phyloP scores from a whole-genome alignment of 371 early-diverging fungal species.

The Apophysomyces ossiformis region DNA sequence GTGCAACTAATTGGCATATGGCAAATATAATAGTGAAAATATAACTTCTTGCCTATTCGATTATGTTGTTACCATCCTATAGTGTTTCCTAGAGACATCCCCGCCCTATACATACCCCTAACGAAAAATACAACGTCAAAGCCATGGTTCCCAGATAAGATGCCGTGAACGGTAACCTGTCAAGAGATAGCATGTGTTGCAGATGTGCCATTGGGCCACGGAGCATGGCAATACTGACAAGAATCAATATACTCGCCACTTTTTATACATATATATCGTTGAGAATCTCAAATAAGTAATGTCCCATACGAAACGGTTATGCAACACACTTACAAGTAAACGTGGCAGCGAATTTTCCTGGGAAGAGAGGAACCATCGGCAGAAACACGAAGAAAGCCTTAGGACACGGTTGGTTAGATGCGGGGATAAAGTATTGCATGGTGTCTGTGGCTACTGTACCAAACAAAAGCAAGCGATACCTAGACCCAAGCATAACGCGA shows the following conservation, averaged over 20 bases:
- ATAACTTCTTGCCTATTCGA: conserved; percentile 46
- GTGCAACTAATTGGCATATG: conserved; percentile 62
- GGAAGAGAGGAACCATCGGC: conserved; percentile 48
- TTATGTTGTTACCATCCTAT: too few relatives aligned
- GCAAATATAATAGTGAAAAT: conserved; percentile 61
- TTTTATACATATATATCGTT: not conserved
- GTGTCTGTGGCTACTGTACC: conserved; percentile 23
- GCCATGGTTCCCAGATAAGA: conserved; percentile 67
- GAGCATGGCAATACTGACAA: conserved; percentile 64
- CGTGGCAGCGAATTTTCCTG: conserved; percentile 68
- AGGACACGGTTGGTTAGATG: not conserved
- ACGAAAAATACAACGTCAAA: conserved; percentile 62
- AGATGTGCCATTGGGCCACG: conserved; percentile 68
- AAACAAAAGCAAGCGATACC: conserved; percentile 51
- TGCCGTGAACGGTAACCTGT: conserved; percentile 63
- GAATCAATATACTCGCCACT: conserved; percentile 55
- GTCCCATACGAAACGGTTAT: too few relatives aligned
- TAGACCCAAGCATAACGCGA: conserved; percentile 52
- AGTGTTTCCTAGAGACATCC: not conserved
- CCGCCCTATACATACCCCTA: conserved; percentile 49
- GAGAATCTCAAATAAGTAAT: not conserved
- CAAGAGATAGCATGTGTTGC: conserved; percentile 61
- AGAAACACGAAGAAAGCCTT: conserved; percentile 55
- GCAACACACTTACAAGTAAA: conserved; percentile 53
- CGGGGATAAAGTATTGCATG: not conserved